Conservation (phyloP, 805 yeast genomes). For the Wickerhamomyces sydowiorum region DNA sequence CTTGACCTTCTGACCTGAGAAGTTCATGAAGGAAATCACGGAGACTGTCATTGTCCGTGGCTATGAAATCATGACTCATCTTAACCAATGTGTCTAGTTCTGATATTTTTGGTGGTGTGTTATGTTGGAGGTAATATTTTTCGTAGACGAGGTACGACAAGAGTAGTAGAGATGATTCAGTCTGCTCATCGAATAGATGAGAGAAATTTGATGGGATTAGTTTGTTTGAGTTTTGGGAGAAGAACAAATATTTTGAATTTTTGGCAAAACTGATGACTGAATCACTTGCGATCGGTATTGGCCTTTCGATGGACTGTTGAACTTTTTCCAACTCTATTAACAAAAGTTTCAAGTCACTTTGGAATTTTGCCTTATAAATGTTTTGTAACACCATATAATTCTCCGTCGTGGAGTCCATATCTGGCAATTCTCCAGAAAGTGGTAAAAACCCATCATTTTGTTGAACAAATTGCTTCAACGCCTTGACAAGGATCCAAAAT, state of each 20-base stretch:
- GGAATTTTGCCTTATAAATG: constrained; percentile 52
- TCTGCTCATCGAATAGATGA: background rate
- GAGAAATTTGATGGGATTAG: background rate
- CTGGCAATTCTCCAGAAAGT: constrained; percentile 71
- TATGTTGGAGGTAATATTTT: constrained; percentile 1
- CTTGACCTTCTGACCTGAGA: constrained; percentile 33
- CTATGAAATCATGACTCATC: background rate
- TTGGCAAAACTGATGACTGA: constrained; percentile 50
- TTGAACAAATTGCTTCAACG: constrained; percentile 47
- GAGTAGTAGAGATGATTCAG: background rate
- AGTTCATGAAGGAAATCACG: constrained; percentile 37
- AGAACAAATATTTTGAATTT: constrained; percentile 43
- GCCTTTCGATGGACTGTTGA: constrained; percentile 18
- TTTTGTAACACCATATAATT: constrained; percentile 52
- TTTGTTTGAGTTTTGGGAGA: constrained; percentile 2
- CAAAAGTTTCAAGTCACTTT: constrained; percentile 39
- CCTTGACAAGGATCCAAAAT: constrained; percentile 61
- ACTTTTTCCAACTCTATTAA: constrained; percentile 27
- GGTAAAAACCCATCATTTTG: constrained; percentile 45
- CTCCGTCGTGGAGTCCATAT: constrained; percentile 77
- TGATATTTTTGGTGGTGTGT: constrained; percentile 6
- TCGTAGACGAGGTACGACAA: constrained; percentile 14
- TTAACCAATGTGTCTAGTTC: constrained; percentile 1
- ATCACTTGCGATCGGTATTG: constrained; percentile 20
- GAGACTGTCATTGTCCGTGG: constrained; percentile 25